Evolutionary conservation across 2,329 filamentous ascomycete genomes (phyloP), one percentile per base, ranked within the genome.

Genomic region (Hypoxylon rubiginosum): DNA sequence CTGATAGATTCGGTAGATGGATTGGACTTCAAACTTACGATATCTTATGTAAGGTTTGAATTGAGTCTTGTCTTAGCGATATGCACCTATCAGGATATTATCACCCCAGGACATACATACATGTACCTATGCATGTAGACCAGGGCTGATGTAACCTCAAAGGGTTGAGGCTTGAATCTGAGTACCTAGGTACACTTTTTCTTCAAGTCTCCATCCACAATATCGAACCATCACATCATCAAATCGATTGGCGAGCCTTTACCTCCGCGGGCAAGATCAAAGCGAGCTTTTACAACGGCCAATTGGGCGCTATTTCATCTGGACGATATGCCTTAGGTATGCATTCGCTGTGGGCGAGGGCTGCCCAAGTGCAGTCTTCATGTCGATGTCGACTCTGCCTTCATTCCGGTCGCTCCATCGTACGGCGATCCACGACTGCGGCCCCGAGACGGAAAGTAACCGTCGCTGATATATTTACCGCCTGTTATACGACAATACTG

Each of bases 321-420:
- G 36, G 62, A 64, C 70, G 75, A 73, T 34, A 74, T 74, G 81
- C 76, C 68, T 73, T 75, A 71, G 81, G 76, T 75, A 94, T 93
- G 91, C 88, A 88, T 79, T 84, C 85, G 69, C 77, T 92, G 71
- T 91, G 90, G 89, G 89, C 88, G 78, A 86, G 89, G 81, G 86
- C 88, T 80, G 84, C 85, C 73, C 86, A 86, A 83, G 84, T 84
- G 80, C 86, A 85, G 64, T 73, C 72, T 79, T 83, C 85, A 73
- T 91, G 88, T 80, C 85, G 84, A 79, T 92, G 89, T 80, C 83
- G 85, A 71, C 82, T 86, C 73, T 91, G 89, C 79, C 79, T 86
- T 58, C 83, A 85, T 60, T 80, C 81, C 56, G 75, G 84, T 62
- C 81, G 82, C 64, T 78, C 80, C 48, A 72, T 87, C 65, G 80